phyloP scores from a whole-genome alignment of 2,329 filamentous ascomycete species.

The Aspergillus ustus region DNA sequence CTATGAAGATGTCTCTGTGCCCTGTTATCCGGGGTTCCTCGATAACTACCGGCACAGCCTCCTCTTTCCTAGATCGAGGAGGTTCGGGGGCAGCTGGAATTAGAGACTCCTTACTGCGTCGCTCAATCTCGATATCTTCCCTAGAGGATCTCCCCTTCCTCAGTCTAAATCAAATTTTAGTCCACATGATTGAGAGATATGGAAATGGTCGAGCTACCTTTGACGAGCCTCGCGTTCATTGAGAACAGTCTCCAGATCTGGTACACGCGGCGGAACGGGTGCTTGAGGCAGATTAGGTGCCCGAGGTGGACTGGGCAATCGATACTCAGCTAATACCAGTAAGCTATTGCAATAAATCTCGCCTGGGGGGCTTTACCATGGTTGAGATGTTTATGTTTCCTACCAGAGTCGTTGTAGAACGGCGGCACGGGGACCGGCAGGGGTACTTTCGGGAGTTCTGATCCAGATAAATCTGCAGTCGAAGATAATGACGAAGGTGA shows the following conservation, averaged over 20 bases:
- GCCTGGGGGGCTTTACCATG: neutral
- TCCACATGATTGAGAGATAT: neutral
- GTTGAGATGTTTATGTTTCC: constrained; percentile 7
- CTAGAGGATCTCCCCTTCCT: constrained; percentile 57
- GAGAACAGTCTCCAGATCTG: constrained; percentile 45
- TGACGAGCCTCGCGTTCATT: constrained; percentile 62
- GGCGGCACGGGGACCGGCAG: constrained; percentile 13
- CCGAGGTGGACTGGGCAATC: constrained; percentile 6
- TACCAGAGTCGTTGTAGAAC: constrained; percentile 7
- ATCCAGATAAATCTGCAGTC: constrained; percentile 27
- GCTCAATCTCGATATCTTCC: constrained; percentile 67
- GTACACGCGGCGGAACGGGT: constrained; percentile 32
- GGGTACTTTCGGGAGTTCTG: constrained; percentile 44
- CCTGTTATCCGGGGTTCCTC: constrained; percentile 37
- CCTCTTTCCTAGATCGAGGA: constrained; percentile 28
- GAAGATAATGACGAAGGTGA: constrained; percentile 9
- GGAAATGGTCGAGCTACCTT: constrained; percentile 45
- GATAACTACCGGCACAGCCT: constrained; percentile 26
- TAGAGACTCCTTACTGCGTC: constrained; percentile 42
- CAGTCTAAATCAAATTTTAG: constrained; percentile 13
- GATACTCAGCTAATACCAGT: constrained; percentile 5
- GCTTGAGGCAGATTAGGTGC: neutral
- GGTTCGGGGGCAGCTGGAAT: constrained; percentile 23
- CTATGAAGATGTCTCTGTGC: constrained; percentile 29
- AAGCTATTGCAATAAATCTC: constrained; percentile 36